A percentile compares a stretch with the other conserved stretches of the same genome.
These are phyloP conservation scores for Musa itinerans DNA, from an alignment of 176 grass and related monocot genomes.

Conservation along the genomic window DNA sequence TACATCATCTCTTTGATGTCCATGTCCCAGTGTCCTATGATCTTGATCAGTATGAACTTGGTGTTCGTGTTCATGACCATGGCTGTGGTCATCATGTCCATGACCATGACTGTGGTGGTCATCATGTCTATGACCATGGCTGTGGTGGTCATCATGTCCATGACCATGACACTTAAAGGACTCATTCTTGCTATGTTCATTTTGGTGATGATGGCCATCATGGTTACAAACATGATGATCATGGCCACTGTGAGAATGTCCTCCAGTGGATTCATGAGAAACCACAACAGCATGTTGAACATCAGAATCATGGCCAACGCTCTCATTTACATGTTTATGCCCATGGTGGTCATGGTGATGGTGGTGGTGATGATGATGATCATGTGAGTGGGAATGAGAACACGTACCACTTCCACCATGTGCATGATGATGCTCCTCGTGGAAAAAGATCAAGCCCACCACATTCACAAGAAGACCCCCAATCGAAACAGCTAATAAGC, in stretches of 20 bases:
- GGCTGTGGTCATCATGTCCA: slow-evolving; percentile 18
- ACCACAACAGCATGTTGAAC: slow-evolving; percentile 9
- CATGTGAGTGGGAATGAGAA: slow-evolving; percentile 42
- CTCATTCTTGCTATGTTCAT: background rate
- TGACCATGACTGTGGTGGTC: slow-evolving; percentile 13
- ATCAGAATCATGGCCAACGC: background rate
- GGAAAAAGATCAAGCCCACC: slow-evolving; percentile 90
- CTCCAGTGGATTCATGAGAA: slow-evolving; percentile 17
- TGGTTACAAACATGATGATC: slow-evolving; percentile 14
- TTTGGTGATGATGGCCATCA: slow-evolving; percentile 25
- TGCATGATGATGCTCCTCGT: slow-evolving; percentile 96
- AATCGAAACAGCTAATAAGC: slow-evolving; percentile 77
- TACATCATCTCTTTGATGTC: slow-evolving; percentile 30
- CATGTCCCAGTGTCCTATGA: slow-evolving; percentile 3
- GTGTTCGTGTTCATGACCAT: slow-evolving; percentile 44
- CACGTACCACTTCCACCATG: slow-evolving; percentile 60
- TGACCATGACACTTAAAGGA: background rate
- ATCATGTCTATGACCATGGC: slow-evolving; percentile 10
- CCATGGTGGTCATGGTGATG: slow-evolving; percentile 19
- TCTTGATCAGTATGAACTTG: slow-evolving; percentile 35
- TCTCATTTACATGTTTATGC: slow-evolving; percentile 15
- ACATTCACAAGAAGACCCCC: slow-evolving; percentile 82
- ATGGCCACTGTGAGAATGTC: slow-evolving; percentile 32
- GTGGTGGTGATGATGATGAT: slow-evolving; percentile 15
- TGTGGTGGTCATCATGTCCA: slow-evolving; percentile 22